These are phyloP conservation scores for Phyllostachys edulis DNA, from an alignment of 176 grass and related monocot genomes.

Conservation along the genomic window DNA sequence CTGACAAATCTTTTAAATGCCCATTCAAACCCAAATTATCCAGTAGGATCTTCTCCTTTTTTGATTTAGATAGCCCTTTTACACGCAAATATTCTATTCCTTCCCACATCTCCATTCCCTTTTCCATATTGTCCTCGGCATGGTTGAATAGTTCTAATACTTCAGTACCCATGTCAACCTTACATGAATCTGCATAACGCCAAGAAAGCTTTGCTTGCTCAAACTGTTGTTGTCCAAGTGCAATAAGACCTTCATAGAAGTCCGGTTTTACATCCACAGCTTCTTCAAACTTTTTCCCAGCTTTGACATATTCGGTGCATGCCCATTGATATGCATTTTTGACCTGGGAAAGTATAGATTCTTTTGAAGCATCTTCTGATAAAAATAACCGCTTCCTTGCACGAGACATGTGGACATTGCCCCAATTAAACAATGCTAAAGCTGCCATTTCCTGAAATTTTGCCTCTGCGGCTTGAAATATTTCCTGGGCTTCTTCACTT, in stretches of 20 bases:
- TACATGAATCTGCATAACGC: constrained; percentile 63
- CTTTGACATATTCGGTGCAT: constrained; percentile 63
- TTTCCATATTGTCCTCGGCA: constrained; percentile 80
- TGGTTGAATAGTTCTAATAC: constrained; percentile 81
- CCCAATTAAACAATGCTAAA: constrained; percentile 81
- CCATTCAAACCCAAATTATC: constrained; percentile 58
- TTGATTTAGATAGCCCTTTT: constrained; percentile 62
- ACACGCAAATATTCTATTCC: constrained; percentile 58
- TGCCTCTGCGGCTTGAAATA: constrained; percentile 62
- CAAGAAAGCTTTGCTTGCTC: constrained; percentile 94
- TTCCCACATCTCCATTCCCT: constrained; percentile 82
- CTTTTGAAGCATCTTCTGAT: constrained; percentile 52
- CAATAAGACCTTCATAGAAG: constrained; percentile 78
- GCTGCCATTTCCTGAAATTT: constrained; percentile 95
- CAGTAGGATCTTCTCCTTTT: constrained; percentile 42
- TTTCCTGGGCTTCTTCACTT: constrained; percentile 84
- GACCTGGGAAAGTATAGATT: constrained; percentile 48
- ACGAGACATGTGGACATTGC: constrained; percentile 78
- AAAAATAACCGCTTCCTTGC: constrained; percentile 68
- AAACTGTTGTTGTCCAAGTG: constrained; percentile 75
- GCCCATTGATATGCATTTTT: constrained; percentile 76
- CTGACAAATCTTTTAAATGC: constrained; percentile 44
- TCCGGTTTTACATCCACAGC: constrained; percentile 72
- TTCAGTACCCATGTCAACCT: constrained; percentile 58
- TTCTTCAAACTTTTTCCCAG: constrained; percentile 72